A percentile compares a stretch with the other conserved stretches of the same genome.
Evolutionary conservation across 139 green algal species (phyloP).

Genomic region (Ettlia oleoabundans): DNA sequence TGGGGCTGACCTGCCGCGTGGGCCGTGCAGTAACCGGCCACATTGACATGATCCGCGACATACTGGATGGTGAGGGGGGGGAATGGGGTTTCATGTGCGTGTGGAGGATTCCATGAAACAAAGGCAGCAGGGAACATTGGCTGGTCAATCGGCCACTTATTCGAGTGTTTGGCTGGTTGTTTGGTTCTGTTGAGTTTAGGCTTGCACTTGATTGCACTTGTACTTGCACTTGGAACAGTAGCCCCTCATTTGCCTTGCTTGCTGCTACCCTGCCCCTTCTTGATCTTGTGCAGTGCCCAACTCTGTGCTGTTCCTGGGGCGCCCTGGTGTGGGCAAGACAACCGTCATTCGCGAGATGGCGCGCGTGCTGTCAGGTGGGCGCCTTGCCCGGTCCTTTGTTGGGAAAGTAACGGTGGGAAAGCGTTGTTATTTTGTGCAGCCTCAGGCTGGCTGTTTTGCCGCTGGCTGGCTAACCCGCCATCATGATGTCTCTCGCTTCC

Average conservation of each 20-base stretch:
- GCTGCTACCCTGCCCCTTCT: not conserved
- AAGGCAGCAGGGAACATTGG: too few relatives aligned
- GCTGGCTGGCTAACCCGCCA: too few relatives aligned
- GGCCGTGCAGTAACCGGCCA: conserved; percentile 93
- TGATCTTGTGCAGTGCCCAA: conserved; percentile 47
- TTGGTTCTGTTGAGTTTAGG: not conserved
- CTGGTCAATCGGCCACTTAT: too few relatives aligned
- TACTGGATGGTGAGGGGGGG: conserved; percentile 67
- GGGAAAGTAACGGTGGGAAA: too few relatives aligned
- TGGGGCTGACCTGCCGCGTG: conserved; percentile 96
- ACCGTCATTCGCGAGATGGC: conserved; percentile 94
- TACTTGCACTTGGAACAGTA: too few relatives aligned
- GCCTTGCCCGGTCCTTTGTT: too few relatives aligned
- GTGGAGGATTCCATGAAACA: not conserved
- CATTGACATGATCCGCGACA: conserved; percentile 93
- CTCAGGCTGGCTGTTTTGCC: too few relatives aligned
- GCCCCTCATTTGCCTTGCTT: too few relatives aligned
- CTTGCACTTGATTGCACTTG: not conserved
- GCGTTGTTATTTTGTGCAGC: too few relatives aligned
- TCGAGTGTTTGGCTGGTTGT: too few relatives aligned
- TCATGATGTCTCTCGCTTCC: too few relatives aligned
- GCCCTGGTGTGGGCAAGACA: conserved; percentile 95
- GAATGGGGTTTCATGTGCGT: not conserved
- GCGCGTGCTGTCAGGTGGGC: conserved; percentile 83
- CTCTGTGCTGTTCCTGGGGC: conserved; percentile 86